Base-by-base conservation (phyloP, 495 filamentous ascomycete species). In the Penicillium soppii region DNA sequence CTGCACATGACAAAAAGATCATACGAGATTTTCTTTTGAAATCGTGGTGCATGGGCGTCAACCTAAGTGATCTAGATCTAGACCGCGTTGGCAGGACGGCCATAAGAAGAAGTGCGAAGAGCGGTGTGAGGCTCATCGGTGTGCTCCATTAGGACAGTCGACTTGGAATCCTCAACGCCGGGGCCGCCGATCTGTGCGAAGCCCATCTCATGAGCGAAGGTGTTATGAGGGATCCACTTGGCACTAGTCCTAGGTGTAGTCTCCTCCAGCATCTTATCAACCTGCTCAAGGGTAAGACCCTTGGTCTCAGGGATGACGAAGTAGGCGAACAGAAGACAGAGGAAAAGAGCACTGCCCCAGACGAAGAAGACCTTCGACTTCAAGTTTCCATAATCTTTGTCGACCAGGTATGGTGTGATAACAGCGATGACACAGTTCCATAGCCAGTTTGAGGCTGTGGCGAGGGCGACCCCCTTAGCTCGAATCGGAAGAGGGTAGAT, bases 201-300 rank as follows among this genome's bases (percentile, higher is more conserved):
- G 29, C 76, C 75, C 79, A 84, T 82, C 47, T 85, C 79, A 26
- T 70, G 63, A 5, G 85, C 85, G 54, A 86, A 91, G 22, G 88
- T 92, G 45, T 72, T 72, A 58, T 81, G 80, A 20, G 88, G 87
- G 58, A 75, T 77, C 89, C 89, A 92, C 60, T 79, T 81, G 65
- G 75, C 63, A 44, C 86, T 89, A 13, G 80, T 86, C 20, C 83
- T 69, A n/a, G 89, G 85, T 1, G 78, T 87, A 5, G 82, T 81
- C 74, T 92, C 89, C 67, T 89, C 89, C 67, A 92, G 73, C 88
- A 92, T 90, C 59, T 78, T 78, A 71, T 91, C 88, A 54, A 92
- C 84, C 66, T 92, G 88, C 69, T 92, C 89, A 43, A 91, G 84
- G n/a, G 86, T 84, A 15, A 92, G 77, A 47, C 87, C 87, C 77